phyloP scores from a whole-genome alignment of 202 grass and related monocot genomes.

The Eragrostis tef region DNA sequence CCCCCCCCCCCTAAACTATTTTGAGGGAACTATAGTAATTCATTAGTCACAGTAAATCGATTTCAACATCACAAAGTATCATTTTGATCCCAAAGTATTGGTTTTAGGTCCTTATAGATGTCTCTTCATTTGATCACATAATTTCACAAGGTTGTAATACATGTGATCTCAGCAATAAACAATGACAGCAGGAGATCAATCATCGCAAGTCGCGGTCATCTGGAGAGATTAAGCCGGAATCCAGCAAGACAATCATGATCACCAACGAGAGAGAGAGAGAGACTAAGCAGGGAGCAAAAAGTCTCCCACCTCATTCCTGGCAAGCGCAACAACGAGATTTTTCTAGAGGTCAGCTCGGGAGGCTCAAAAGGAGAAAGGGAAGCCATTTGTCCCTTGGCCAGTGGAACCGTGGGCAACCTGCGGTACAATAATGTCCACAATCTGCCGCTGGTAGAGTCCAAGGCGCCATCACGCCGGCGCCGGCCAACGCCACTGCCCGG shows the following conservation, averaged over 20 bases:
- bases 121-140: no score
- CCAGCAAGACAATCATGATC: background rate
- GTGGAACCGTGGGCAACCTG: constrained; percentile 6
- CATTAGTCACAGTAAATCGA: no score
- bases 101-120: no score
- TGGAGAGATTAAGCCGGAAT: background rate
- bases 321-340: constrained; percentile 1
- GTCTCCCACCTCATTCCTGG: background rate
- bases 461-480: constrained; percentile 17
- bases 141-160: no score
- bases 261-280: background rate
- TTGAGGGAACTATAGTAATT: no score
- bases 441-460: background rate
- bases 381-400: background rate
- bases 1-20: no score
- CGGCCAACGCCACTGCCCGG: background rate
- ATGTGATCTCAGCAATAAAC: background rate
- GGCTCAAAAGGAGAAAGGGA: constrained; percentile 1
- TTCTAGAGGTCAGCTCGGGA: constrained; percentile 5
- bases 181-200: constrained; percentile 17
- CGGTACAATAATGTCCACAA: background rate
- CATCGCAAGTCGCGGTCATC: constrained; percentile 2
- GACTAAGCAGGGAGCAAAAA: background rate
- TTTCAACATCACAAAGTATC: no score
- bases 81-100: no score